Conservation (phyloP, 2,329 filamentous ascomycete species). For the Penicillium sp. region DNA sequence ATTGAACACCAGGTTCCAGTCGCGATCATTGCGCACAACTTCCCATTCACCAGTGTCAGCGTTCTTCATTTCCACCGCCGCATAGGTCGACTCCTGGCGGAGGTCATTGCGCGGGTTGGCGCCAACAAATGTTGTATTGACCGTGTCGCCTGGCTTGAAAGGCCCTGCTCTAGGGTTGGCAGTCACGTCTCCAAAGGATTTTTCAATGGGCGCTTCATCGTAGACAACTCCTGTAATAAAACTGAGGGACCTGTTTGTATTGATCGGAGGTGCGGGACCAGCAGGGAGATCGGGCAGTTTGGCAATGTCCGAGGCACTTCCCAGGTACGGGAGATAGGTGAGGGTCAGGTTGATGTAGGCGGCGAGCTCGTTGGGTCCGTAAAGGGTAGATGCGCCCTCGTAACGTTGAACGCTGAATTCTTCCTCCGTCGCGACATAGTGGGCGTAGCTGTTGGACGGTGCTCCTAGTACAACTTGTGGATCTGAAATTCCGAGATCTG, state of each 20-base stretch:
- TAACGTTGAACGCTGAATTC: constrained; percentile 85
- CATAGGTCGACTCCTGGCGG: constrained; percentile 72
- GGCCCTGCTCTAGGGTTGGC: constrained; percentile 49
- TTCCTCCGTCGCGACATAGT: constrained; percentile 75
- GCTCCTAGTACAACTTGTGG: constrained; percentile 82
- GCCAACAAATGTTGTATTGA: constrained; percentile 71
- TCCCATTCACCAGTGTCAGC: constrained; percentile 56
- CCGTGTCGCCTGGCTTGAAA: constrained; percentile 60
- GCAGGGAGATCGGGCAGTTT: constrained; percentile 43
- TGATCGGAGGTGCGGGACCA: constrained; percentile 72
- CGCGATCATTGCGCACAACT: constrained; percentile 67
- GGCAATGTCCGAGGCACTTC: constrained; percentile 42
- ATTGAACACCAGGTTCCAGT: constrained; percentile 79
- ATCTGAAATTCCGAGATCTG: constrained; percentile 49
- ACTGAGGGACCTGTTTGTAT: constrained; percentile 69
- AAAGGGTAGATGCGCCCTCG: constrained; percentile 90
- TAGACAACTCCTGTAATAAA: constrained; percentile 79
- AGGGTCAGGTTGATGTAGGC: constrained; percentile 86
- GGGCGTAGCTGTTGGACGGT: constrained; percentile 86
- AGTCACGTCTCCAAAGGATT: constrained; percentile 67
- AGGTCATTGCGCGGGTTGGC: constrained; percentile 91
- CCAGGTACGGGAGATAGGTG: constrained; percentile 67
- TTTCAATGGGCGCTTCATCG: constrained; percentile 65
- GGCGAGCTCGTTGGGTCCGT: constrained; percentile 75
- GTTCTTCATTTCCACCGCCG: constrained; percentile 66